Evolutionary conservation across 805 yeast genomes (phyloP).

Genomic region (Monosporozyma aquatica): DNA sequence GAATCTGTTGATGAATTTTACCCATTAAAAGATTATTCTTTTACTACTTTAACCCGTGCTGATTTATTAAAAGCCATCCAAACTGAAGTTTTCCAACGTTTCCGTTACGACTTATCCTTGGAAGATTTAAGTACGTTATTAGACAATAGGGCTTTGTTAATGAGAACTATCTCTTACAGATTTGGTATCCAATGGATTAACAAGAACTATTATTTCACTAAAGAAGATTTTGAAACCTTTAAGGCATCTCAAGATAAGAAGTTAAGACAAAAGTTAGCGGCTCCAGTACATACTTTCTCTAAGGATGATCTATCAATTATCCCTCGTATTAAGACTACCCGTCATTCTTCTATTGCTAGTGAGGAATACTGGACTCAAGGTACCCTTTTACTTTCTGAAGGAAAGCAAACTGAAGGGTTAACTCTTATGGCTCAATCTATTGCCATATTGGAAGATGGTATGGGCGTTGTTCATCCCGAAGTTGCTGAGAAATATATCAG

Average conservation of each 20-base stretch:
- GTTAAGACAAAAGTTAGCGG: slow-evolving; percentile 26
- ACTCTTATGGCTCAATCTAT: slow-evolving; percentile 61
- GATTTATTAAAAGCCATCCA: slow-evolving; percentile 38
- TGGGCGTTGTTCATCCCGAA: slow-evolving; percentile 71
- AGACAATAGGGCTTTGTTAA: slow-evolving; percentile 35
- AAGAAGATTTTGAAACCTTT: slow-evolving; percentile 31
- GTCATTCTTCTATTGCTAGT: slow-evolving; percentile 55
- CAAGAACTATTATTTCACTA: slow-evolving; percentile 34
- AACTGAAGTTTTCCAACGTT: slow-evolving; percentile 51
- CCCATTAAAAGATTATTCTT: slow-evolving; percentile 33
- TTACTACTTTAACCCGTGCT: slow-evolving; percentile 39
- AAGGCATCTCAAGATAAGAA: slow-evolving; percentile 30
- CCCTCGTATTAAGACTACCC: slow-evolving; percentile 69
- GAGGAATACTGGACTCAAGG: slow-evolving; percentile 73
- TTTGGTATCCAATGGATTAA: slow-evolving; percentile 80
- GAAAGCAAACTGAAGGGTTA: slow-evolving; percentile 48
- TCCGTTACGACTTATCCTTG: slow-evolving; percentile 47
- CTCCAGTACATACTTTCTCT: slow-evolving; percentile 37
- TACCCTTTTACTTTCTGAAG: slow-evolving; percentile 22
- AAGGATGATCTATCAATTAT: slow-evolving; percentile 61
- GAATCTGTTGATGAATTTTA: slow-evolving; percentile 40
- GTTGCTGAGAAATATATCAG: slow-evolving; percentile 62
- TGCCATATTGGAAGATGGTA: slow-evolving; percentile 69
- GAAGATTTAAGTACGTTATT: slow-evolving; percentile 38
- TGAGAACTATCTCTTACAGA: slow-evolving; percentile 66